Percentiles rank a stretch among this genome's conserved stretches.
These are phyloP conservation scores for Sanghuangporus weigelae DNA, from an alignment of 1,284 basidiomycete genomes.

Conservation along the genomic window DNA sequence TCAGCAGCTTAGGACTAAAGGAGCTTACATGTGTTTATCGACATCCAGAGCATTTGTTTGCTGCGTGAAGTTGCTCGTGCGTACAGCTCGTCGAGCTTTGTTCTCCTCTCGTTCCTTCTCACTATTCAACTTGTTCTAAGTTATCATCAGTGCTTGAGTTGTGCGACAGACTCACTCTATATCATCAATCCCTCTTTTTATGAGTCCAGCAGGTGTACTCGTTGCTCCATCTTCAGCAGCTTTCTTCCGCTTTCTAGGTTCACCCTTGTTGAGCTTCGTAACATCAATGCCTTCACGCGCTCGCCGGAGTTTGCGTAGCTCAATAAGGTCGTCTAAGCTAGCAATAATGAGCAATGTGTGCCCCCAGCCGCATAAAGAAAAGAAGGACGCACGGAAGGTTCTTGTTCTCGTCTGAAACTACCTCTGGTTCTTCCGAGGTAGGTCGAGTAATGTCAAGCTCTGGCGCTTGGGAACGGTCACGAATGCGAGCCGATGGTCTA, in stretches of 20 bases:
- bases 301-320: slow-evolving; percentile 75
- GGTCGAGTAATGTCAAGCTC: slow-evolving; percentile 24
- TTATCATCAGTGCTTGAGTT: slow-evolving; percentile 14
- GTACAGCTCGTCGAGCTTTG: slow-evolving; percentile 68
- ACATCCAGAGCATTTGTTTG: slow-evolving; percentile 95
- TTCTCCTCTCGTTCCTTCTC: slow-evolving; percentile 62
- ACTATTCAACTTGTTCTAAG: slow-evolving; percentile 27
- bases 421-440: slow-evolving; percentile 3
- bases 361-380: not conserved
- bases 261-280: slow-evolving; percentile 80
- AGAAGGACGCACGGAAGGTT: slow-evolving; percentile 43
- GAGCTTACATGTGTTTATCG: slow-evolving; percentile 91
- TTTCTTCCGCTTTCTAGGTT: slow-evolving; percentile 67
- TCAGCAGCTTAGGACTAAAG: not conserved
- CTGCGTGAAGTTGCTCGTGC: slow-evolving; percentile 91
- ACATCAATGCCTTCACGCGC: slow-evolving; percentile 83
- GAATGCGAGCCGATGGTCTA: slow-evolving; percentile 47
- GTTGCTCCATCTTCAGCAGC: slow-evolving; percentile 40
- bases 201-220: slow-evolving; percentile 42
- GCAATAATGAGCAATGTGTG: slow-evolving; percentile 7
- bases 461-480: slow-evolving; percentile 41
- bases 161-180: slow-evolving; percentile 48
- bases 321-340: slow-evolving; percentile 79
- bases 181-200: slow-evolving; percentile 38
- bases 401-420: slow-evolving; percentile 37